A percentile compares a stretch with the other conserved stretches of the same genome.
These are phyloP conservation scores for Alternaria rosae DNA, from an alignment of 2,329 filamentous ascomycete species.

Conservation along the genomic window DNA sequence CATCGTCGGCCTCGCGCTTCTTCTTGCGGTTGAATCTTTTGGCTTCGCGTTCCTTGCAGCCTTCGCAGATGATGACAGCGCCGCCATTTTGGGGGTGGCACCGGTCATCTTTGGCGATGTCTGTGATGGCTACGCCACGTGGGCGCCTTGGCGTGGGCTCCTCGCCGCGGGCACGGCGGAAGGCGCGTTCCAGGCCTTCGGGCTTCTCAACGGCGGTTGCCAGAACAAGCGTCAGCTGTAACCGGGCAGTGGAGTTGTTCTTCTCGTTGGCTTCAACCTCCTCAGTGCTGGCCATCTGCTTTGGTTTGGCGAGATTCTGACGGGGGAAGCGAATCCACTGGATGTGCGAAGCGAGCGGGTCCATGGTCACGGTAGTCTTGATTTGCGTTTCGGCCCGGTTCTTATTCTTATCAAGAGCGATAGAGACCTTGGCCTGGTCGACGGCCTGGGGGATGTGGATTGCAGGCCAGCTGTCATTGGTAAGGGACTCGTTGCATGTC, in stretches of 20 bases:
- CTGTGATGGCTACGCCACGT: constrained; percentile 51
- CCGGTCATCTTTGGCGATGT: constrained; percentile 65
- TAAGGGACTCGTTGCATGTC: constrained; percentile 30
- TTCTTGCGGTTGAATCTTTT: constrained; percentile 94
- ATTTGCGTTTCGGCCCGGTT: constrained; percentile 98
- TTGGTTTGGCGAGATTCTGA: constrained; percentile 93
- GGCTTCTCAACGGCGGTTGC: constrained; percentile 87
- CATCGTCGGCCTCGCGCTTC: constrained; percentile 85
- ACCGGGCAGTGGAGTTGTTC: constrained; percentile 57
- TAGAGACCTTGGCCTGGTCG: constrained; percentile 28
- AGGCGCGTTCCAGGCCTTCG: constrained; percentile 70
- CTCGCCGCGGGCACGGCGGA: constrained; percentile 63
- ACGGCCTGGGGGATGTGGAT: constrained; percentile 38
- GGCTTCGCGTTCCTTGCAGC: constrained; percentile 90
- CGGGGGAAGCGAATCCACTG: constrained; percentile 85
- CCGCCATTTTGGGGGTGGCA: constrained; percentile 84
- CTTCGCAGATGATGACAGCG: constrained; percentile 89
- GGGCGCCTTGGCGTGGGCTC: constrained; percentile 49
- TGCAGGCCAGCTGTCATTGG: constrained; percentile 31
- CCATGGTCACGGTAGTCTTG: constrained; percentile 81
- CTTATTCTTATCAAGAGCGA: constrained; percentile 61
- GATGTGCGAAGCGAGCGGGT: constrained; percentile 75
- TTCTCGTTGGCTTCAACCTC: constrained; percentile 75
- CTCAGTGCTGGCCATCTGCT: constrained; percentile 80
- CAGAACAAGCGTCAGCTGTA: constrained; percentile 70